phyloP scores from a whole-genome alignment of 495 filamentous ascomycete genomes.

The Immersiella caudata region DNA sequence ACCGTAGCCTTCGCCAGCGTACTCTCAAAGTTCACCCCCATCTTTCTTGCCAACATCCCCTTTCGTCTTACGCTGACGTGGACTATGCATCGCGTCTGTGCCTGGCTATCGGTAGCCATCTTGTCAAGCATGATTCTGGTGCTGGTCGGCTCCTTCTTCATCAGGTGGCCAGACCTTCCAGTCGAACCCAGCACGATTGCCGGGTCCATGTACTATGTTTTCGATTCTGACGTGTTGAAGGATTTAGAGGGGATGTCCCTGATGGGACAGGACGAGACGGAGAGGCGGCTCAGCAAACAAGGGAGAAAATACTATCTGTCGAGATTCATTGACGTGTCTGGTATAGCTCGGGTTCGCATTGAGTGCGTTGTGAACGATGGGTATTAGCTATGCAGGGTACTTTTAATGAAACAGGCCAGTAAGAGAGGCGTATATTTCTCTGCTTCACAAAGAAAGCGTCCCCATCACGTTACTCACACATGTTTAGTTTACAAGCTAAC shows the following conservation, averaged over 20 bases:
- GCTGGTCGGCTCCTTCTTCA: conserved; percentile 34
- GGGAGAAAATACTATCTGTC: too few relatives aligned
- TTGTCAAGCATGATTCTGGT: conserved; percentile 43
- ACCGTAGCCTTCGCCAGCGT: conserved; percentile 39
- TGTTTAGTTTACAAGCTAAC: too few relatives aligned
- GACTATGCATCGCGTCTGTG: conserved; percentile 36
- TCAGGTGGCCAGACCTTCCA: conserved; percentile 38
- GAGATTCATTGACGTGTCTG: too few relatives aligned
- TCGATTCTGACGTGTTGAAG: conserved; percentile 31
- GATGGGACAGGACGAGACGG: too few relatives aligned
- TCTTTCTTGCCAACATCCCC: conserved; percentile 45
- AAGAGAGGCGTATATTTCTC: too few relatives aligned
- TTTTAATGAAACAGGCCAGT: too few relatives aligned
- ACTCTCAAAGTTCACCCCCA: conserved; percentile 42
- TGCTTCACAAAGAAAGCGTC: too few relatives aligned
- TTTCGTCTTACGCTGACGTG: conserved; percentile 42
- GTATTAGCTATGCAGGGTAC: too few relatives aligned
- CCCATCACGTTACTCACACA: too few relatives aligned
- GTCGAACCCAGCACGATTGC: conserved; percentile 37
- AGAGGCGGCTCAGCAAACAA: too few relatives aligned
- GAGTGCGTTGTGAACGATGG: too few relatives aligned
- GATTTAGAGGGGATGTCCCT: not conserved
- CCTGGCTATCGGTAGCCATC: conserved; percentile 39
- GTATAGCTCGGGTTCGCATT: too few relatives aligned
- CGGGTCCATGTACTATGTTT: conserved; percentile 39